Percentiles rank a stretch among this genome's conserved stretches.
Evolutionary conservation across 306 rosid species (phyloP).

Genomic region (Fagus crenata): DNA sequence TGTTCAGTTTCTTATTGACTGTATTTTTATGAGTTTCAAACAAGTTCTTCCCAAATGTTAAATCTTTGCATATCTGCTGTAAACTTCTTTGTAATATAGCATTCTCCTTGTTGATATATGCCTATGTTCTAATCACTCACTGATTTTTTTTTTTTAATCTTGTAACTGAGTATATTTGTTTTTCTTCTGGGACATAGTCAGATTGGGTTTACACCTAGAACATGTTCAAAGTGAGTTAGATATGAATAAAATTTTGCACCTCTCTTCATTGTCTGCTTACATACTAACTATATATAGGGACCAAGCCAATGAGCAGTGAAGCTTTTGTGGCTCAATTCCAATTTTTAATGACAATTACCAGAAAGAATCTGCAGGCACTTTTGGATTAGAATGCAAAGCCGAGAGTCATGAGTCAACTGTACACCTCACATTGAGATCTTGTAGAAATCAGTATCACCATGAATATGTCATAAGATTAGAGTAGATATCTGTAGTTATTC

Average conservation of each 20-base stretch:
- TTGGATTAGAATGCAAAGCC: not conserved
- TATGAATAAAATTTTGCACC: not conserved
- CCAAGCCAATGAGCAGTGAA: not conserved
- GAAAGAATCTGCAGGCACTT: not conserved
- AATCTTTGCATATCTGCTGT: constrained; percentile 18
- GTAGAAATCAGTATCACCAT: not conserved
- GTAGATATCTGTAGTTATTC: too few relatives aligned
- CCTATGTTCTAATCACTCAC: not conserved
- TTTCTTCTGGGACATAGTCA: not conserved
- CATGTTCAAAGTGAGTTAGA: not conserved
- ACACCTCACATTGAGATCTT: not conserved
- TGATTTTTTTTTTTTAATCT: not conserved
- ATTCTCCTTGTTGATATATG: too few relatives aligned
- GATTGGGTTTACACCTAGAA: not conserved
- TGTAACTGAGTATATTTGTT: not conserved
- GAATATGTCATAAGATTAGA: too few relatives aligned
- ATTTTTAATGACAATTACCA: not conserved
- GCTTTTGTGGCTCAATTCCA: not conserved
- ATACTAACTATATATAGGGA: not conserved
- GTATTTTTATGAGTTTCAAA: constrained; percentile 34
- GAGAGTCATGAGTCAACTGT: not conserved
- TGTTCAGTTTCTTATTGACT: constrained; percentile 20
- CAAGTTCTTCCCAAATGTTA: constrained; percentile 27
- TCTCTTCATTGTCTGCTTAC: too few relatives aligned
- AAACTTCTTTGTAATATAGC: not conserved